Conservation (phyloP, 306 rosid genomes). For the Elaeagnus macrophylla region DNA sequence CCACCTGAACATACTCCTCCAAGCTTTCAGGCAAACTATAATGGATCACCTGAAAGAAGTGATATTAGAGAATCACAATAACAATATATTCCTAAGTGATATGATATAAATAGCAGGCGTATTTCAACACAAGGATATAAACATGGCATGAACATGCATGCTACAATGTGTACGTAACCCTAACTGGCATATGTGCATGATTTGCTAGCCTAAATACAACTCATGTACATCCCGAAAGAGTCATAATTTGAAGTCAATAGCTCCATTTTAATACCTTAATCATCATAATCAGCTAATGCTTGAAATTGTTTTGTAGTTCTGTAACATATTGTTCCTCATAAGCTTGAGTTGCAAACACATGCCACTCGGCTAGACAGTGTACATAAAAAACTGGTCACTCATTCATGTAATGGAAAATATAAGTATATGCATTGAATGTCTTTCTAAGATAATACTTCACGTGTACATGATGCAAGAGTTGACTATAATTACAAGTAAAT, state of each 20-base stretch:
- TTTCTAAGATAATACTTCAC: constrained; percentile 15
- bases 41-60: constrained; percentile 72
- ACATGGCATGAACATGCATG: too few relatives aligned
- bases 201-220: too few relatives aligned
- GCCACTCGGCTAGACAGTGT: neutral
- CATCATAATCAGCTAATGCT: too few relatives aligned
- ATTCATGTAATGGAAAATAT: constrained; percentile 9
- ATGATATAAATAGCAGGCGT: constrained; percentile 6
- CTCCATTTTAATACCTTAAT: too few relatives aligned
- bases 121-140: constrained; percentile 10
- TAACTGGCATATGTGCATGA: too few relatives aligned
- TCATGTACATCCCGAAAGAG: too few relatives aligned
- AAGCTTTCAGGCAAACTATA: constrained; percentile 91
- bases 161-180: too few relatives aligned
- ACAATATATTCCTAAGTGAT: constrained; percentile 11
- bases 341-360: too few relatives aligned
- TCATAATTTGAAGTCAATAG: too few relatives aligned
- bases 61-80: constrained; percentile 3
- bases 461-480: constrained; percentile 24
- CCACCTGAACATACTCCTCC: constrained; percentile 92
- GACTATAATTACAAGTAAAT: constrained; percentile 6
- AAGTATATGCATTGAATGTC: constrained; percentile 5
- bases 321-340: too few relatives aligned
- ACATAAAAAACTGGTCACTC: constrained; percentile 8
- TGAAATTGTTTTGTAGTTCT: too few relatives aligned